Base-by-base conservation (phyloP, 345 rosid genomes). In the Eutrema yunnanense region DNA sequence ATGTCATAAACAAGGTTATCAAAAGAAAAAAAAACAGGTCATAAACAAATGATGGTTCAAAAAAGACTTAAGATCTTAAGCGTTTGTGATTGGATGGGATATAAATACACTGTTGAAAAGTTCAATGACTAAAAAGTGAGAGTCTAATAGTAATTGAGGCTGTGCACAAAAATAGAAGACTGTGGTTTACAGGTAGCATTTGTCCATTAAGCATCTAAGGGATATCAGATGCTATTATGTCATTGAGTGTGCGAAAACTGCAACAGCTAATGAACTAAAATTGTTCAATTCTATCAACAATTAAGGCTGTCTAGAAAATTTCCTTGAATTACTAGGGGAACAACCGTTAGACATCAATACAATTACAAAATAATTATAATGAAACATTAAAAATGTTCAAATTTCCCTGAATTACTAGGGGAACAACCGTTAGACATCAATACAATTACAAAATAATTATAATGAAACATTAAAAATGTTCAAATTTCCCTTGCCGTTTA, bases 141-240 rank as follows among this genome's bases (percentile, higher is more conserved):
- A 73, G 43, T 22, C 12, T 30, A 40, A 22, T 69, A 52, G 46
- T 57, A 57, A 43, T 43, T 34, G 42, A 12, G 64, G 59, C 12
- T 62, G 19, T 54, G 58, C 74, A 62, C 49, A 44, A 11, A 62
- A 44, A 44, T 0, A 51, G 0, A 68, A 75, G 29, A 68, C 42
- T 61, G 46, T 60, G 54, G 57, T 66, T 58, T 74, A 66, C 67
- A 66, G 40, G 72, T 48, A 48, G 16, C 71, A 63, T 63, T 43
- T 43, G 40, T 19, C 43, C 44, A 61, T 32, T 14, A 51, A 32
- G 40, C 26, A 58, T 59, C 67, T 14, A 8, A 60, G 51, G 37
- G 7, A 57, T 8, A 60, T 38, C 59, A 12, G 19, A 36, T 36
- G 12, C 4, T 26, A 36, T 27, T 60, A 38, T 26, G 42, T 52